Conservation (phyloP, 768 basidiomycete species). For the Candolleomyces eurysporus region DNA sequence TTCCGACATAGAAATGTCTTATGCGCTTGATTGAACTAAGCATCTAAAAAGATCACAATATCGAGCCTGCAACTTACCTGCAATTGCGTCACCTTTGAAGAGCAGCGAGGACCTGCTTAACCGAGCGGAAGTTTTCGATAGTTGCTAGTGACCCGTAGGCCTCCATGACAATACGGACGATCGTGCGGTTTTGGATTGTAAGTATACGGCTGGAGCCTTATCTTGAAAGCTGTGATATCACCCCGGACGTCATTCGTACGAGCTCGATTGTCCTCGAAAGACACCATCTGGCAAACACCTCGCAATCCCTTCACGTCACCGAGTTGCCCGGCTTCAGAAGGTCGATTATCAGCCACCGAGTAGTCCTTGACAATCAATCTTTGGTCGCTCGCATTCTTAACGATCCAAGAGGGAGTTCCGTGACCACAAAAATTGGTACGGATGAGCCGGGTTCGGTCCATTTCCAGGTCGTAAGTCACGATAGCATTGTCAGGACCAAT, state of each 20-base stretch:
- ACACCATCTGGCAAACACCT: neutral
- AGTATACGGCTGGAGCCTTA: too few species aligned
- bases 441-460: neutral
- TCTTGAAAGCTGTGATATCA: too few species aligned
- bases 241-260: neutral
- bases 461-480: neutral
- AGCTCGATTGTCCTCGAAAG: neutral
- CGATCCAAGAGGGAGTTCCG: slow-evolving; percentile 4
- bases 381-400: neutral
- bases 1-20: neutral
- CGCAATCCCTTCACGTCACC: neutral
- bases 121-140: neutral
- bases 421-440: neutral
- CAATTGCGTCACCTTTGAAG: slow-evolving; percentile 12
- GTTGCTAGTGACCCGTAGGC: slow-evolving; percentile 4
- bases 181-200: neutral
- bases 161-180: neutral
- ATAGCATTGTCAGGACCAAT: neutral
- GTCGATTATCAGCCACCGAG: neutral
- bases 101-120: slow-evolving; percentile 3
- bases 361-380: neutral
- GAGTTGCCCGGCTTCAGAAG: neutral
- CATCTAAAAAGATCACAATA: too few species aligned
- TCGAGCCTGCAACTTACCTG: neutral
- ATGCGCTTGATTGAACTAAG: neutral